These are phyloP conservation scores for Fragaria vesca DNA, from an alignment of 306 rosid genomes.

Conservation along the genomic window DNA sequence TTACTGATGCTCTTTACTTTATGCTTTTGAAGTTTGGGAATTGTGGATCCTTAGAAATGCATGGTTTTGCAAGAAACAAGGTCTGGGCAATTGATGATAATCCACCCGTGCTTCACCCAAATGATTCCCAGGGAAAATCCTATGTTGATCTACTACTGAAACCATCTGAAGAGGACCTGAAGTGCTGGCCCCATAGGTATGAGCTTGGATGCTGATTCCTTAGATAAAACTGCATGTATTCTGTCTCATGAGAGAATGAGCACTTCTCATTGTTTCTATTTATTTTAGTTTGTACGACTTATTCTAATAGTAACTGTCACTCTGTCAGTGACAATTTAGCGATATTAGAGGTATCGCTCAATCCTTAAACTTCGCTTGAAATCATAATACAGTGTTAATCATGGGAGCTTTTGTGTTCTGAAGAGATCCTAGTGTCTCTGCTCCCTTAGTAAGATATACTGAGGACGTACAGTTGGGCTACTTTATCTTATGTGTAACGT, in stretches of 20 bases:
- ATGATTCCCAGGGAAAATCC: constrained; percentile 56
- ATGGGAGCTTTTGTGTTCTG: not conserved
- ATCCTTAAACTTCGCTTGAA: not conserved
- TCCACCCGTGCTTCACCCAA: constrained; percentile 56
- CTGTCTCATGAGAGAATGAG: not conserved
- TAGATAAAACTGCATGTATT: not conserved
- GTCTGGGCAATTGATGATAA: constrained; percentile 74
- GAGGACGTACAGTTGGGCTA: not conserved
- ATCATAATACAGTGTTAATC: not conserved
- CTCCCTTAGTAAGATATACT: not conserved
- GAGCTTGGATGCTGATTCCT: not conserved
- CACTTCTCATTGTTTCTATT: not conserved
- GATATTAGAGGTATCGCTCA: not conserved
- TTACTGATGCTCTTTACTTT: constrained; percentile 18
- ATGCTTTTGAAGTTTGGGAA: constrained; percentile 70
- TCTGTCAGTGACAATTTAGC: not conserved
- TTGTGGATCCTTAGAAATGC: constrained; percentile 76
- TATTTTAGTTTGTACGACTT: not conserved
- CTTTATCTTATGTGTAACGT: not conserved
- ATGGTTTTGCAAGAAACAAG: constrained; percentile 91
- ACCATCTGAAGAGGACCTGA: constrained; percentile 79
- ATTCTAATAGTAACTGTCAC: not conserved
- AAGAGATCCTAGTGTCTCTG: not conserved
- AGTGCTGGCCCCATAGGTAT: constrained; percentile 75
- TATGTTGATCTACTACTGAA: constrained; percentile 68